Conservation (phyloP, 2,329 filamentous ascomycete genomes). For the Trichoderma guizhouense region DNA sequence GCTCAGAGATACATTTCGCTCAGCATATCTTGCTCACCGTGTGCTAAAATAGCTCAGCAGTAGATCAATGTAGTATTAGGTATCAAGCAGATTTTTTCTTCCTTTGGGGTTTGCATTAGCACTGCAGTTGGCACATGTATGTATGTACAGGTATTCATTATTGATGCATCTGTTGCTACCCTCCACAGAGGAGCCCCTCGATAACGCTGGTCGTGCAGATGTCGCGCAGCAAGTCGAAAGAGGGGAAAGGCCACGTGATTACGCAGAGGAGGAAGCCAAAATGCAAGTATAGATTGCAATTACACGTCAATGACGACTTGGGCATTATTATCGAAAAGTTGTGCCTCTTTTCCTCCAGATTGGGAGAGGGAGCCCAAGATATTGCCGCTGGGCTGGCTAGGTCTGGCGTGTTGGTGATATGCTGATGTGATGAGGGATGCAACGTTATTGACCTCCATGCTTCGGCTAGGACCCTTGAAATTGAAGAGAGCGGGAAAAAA, state of each 20-base stretch:
- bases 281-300: background rate
- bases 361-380: background rate
- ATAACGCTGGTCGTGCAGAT: conserved; percentile 11
- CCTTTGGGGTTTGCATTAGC: background rate
- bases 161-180: background rate
- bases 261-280: background rate
- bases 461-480: background rate
- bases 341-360: background rate
- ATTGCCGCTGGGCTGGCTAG: background rate
- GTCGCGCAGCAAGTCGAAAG: conserved; percentile 6
- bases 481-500: background rate
- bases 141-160: background rate
- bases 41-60: background rate
- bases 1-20: background rate
- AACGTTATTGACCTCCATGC: background rate
- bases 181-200: background rate
- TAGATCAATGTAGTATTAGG: background rate
- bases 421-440: background rate
- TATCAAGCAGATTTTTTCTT: background rate
- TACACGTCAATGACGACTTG: background rate
- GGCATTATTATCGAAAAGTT: background rate
- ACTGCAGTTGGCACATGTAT: background rate
- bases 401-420: background rate
- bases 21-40: background rate
- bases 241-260: conserved; percentile 2